Evolutionary conservation across 768 basidiomycete genomes (phyloP).

Genomic region (Rubroboletus satanas): DNA sequence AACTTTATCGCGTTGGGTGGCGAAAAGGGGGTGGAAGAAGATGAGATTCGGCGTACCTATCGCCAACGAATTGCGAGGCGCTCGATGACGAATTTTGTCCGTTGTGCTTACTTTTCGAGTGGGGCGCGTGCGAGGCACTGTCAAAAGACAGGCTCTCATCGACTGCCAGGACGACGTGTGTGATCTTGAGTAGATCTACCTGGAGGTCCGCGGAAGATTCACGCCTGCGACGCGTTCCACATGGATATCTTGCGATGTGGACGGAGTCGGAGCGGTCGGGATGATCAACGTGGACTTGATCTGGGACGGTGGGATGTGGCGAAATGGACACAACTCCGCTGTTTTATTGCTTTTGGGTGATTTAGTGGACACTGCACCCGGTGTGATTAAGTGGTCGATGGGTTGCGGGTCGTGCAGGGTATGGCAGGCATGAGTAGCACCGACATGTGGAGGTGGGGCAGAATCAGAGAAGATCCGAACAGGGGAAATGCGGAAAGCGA

Average conservation of each 20-base stretch:
- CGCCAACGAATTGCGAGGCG: constrained; percentile 10
- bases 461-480: constrained; percentile 26
- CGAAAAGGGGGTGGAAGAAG: constrained; percentile 27
- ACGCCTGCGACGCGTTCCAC: constrained; percentile 24
- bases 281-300: constrained; percentile 24
- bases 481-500: constrained; percentile 18
- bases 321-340: constrained; percentile 15
- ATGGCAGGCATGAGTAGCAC: neutral
- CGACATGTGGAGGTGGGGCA: constrained; percentile 18
- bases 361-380: neutral
- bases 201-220: constrained; percentile 33
- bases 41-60: constrained; percentile 17
- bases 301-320: constrained; percentile 23
- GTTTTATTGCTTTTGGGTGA: constrained; percentile 14
- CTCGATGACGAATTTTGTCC: neutral
- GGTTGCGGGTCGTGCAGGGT: neutral
- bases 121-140: neutral
- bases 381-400: neutral
- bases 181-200: constrained; percentile 25
- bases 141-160: constrained; percentile 9
- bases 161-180: constrained; percentile 18
- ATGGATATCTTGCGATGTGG: constrained; percentile 32
- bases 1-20: constrained; percentile 18
- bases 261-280: constrained; percentile 28
- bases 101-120: constrained; percentile 22